Evolutionary conservation across 2,329 filamentous ascomycete species (phyloP).

Genomic region (Tolypocladium endophyticum): DNA sequence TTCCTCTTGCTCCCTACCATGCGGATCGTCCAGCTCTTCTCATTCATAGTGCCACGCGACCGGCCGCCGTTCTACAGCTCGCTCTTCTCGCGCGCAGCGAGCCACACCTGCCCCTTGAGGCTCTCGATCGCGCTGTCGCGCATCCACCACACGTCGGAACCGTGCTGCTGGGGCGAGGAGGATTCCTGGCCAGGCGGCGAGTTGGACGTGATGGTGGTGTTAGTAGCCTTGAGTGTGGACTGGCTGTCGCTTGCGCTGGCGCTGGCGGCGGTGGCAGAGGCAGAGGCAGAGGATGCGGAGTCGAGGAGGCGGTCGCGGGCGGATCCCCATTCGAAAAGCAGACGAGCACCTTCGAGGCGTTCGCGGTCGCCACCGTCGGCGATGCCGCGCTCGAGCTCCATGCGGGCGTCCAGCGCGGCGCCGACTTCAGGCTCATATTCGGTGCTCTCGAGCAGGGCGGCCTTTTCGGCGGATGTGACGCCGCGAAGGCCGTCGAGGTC

Average conservation of each 20-base stretch:
- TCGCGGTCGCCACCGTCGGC: constrained; percentile 28
- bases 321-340: constrained; percentile 48
- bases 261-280: constrained; percentile 1
- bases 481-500: constrained; percentile 41
- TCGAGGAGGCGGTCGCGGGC: constrained; percentile 26
- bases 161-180: constrained; percentile 8
- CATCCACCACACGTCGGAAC: constrained; percentile 40
- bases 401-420: constrained; percentile 56
- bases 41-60: too few relatives aligned
- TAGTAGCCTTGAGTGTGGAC: constrained; percentile 18
- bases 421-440: constrained; percentile 36
- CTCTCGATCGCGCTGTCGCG: constrained; percentile 42
- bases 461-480: constrained; percentile 56
- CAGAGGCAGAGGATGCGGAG: constrained; percentile 4
- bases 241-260: constrained; percentile 20
- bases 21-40: neutral
- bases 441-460: constrained; percentile 45
- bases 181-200: neutral
- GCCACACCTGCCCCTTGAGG: constrained; percentile 44
- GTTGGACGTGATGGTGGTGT: constrained; percentile 9
- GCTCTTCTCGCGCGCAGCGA: constrained; percentile 29
- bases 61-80: constrained; percentile 11
- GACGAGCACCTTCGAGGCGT: constrained; percentile 35
- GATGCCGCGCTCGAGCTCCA: constrained; percentile 50
- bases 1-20: neutral